These are phyloP conservation scores for Melaleuca quinquenervia DNA, from an alignment of 345 rosid species.

Conservation along the genomic window DNA sequence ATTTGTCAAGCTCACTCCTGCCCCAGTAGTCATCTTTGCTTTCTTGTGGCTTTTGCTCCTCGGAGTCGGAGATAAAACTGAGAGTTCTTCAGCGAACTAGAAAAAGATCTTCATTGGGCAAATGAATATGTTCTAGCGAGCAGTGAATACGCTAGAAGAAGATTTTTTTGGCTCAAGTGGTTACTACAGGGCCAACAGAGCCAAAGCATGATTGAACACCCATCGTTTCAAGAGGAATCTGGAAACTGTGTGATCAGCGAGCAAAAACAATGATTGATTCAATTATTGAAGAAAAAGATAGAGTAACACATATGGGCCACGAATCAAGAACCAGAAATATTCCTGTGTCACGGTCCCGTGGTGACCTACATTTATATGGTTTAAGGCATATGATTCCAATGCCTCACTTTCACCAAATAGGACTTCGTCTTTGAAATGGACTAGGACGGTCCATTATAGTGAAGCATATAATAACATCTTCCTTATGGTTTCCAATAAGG, in stretches of 20 bases:
- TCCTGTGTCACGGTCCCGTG: background rate
- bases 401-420: background rate
- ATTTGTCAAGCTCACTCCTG: constrained; percentile 27
- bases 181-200: background rate
- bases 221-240: background rate
- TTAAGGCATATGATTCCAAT: background rate
- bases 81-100: background rate
- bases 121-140: background rate
- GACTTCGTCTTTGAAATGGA: background rate
- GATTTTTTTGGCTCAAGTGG: background rate
- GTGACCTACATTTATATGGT: background rate
- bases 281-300: background rate
- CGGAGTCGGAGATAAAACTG: background rate
- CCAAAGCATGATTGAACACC: background rate
- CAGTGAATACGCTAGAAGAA: background rate
- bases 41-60: background rate
- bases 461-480: background rate
- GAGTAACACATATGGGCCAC: background rate
- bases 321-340: background rate
- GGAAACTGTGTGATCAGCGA: background rate
- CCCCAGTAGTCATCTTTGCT: constrained; percentile 28
- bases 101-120: background rate
- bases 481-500: background rate
- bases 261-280: background rate
- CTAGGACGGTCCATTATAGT: background rate